A percentile compares a stretch with the other conserved stretches of the same genome.
Evolutionary conservation across 805 yeast species (phyloP).

Genomic region (Sugiyamaella lignohabitans): DNA sequence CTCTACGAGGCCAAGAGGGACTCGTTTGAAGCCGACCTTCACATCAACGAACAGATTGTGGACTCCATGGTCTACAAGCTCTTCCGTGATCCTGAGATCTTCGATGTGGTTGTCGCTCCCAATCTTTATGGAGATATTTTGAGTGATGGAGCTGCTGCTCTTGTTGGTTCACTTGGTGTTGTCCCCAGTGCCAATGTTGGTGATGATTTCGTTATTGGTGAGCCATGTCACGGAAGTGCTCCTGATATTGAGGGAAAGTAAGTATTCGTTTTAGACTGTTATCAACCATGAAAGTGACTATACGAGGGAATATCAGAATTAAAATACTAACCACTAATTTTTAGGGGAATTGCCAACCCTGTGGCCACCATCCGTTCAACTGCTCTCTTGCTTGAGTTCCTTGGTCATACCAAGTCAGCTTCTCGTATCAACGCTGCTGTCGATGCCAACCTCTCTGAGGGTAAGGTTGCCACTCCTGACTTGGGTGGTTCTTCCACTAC

Average conservation of each 20-base stretch:
- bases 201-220: slow-evolving; percentile 92
- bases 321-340: too few relatives aligned
- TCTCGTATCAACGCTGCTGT: slow-evolving; percentile 90
- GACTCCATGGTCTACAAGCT: slow-evolving; percentile 98
- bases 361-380: slow-evolving; percentile 97
- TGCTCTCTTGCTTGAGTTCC: slow-evolving; percentile 93
- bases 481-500: slow-evolving; percentile 88
- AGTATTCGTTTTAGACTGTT: too few relatives aligned
- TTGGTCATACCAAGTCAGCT: slow-evolving; percentile 87
- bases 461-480: slow-evolving; percentile 81
- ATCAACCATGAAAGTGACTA: slow-evolving; percentile 96
- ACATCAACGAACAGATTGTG: slow-evolving; percentile 90
- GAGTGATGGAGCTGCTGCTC: slow-evolving; percentile 92
- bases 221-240: slow-evolving; percentile 99
- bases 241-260: slow-evolving; percentile 98
- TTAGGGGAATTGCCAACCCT: slow-evolving; percentile 79
- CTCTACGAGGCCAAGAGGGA: slow-evolving; percentile 54
- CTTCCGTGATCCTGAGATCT: slow-evolving; percentile 97
- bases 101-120: slow-evolving; percentile 98
- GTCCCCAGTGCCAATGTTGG: slow-evolving; percentile 99
- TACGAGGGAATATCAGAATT: too few relatives aligned
- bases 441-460: slow-evolving; percentile 82
- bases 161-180: slow-evolving; percentile 95
- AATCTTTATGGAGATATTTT: slow-evolving; percentile 96
- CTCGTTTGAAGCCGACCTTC: slow-evolving; percentile 49